Evolutionary conservation across 140 eudicot species (phyloP), one percentile per base, ranked within the genome.

Genomic region (Oenanthe javanica): DNA sequence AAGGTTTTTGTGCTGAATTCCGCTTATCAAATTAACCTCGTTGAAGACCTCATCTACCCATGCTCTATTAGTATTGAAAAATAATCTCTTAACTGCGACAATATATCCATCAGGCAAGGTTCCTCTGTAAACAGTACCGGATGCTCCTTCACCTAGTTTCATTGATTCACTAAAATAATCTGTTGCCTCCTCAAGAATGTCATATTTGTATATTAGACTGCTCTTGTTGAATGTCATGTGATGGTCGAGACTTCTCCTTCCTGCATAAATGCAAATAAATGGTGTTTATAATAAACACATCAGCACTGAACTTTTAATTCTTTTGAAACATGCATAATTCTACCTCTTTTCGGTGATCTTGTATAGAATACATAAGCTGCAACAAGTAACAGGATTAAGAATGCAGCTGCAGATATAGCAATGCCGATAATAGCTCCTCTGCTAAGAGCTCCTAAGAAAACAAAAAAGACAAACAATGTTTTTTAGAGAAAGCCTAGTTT

Each of bases 1-100:
- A 36, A 94, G 97, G 77, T 94, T 94, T 86, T 89, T 82, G 80
- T 88, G 91, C 9, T 88, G 61, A 18, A 88, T 77, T 15, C 79
- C 81, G 27, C 85, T 84, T 38, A 86, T 82, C 63, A 88, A 73
- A 61, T 84, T 84, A 0, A 86, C 87, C 84, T 88, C 92, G 45
- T 86, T 86, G 82, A 84, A 86, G 81, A 88, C 82, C 76, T 88
- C 89, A 79, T 82, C 87, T 6, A 80, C 89, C 89, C 92, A 86
- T 77, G 84, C 88, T 51, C 86, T 79, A 1, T 61, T 61, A 61
- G 89, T 84, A 80, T 86, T 86, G 83, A 79, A 86, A 51, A 86
- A 86, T 63, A 88, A 72, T 79, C 92, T 86, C 70, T 88, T 88
- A 3, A 88, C 89, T 55, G 92, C 92, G 23, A 86, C 85, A 21